Conservation (phyloP, 2,329 filamentous ascomycete genomes). For the Dothistroma septosporum region DNA sequence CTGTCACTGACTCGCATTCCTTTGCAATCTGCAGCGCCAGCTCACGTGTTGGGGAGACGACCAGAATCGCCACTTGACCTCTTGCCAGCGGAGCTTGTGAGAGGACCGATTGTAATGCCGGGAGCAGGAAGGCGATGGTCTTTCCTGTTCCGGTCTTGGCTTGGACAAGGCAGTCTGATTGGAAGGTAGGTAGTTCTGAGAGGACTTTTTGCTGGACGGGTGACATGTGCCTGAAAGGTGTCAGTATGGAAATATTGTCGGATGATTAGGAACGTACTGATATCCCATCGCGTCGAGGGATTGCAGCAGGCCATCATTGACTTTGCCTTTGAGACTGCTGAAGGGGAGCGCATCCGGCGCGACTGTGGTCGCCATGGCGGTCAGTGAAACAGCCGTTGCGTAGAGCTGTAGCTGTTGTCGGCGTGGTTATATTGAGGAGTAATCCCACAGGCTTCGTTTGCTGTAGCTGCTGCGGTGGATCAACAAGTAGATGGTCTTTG, state of each 20-base stretch:
- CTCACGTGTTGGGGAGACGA: conserved; percentile 75
- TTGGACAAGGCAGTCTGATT: conserved; percentile 53
- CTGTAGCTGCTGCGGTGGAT: background rate
- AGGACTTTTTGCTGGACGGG: conserved; percentile 54
- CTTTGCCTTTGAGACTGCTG: conserved; percentile 23
- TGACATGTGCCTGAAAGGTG: conserved; percentile 45
- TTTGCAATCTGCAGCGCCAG: conserved; percentile 59
- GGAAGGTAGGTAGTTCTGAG: conserved; percentile 47
- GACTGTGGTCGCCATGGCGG: conserved; percentile 12
- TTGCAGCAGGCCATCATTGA: conserved; percentile 23
- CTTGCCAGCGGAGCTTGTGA: conserved; percentile 64
- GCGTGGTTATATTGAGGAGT: background rate
- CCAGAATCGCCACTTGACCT: conserved; percentile 80
- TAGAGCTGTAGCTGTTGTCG: background rate
- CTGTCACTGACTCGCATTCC: conserved; percentile 80
- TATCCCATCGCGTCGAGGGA: conserved; percentile 22
- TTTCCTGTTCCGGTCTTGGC: conserved; percentile 93
- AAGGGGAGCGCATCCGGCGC: conserved; percentile 18
- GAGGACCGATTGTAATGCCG: conserved; percentile 80
- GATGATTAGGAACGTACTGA: conserved; percentile 19
- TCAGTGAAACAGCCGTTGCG: background rate
- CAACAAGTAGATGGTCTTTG: background rate
- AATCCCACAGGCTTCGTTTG: background rate
- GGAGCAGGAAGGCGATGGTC: conserved; percentile 86
- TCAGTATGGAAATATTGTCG: conserved; percentile 30